A percentile compares a stretch with the other conserved stretches of the same genome.
Conservation (phyloP, 2,329 filamentous ascomycete species). For the Verticillium zaregamsianum region DNA sequence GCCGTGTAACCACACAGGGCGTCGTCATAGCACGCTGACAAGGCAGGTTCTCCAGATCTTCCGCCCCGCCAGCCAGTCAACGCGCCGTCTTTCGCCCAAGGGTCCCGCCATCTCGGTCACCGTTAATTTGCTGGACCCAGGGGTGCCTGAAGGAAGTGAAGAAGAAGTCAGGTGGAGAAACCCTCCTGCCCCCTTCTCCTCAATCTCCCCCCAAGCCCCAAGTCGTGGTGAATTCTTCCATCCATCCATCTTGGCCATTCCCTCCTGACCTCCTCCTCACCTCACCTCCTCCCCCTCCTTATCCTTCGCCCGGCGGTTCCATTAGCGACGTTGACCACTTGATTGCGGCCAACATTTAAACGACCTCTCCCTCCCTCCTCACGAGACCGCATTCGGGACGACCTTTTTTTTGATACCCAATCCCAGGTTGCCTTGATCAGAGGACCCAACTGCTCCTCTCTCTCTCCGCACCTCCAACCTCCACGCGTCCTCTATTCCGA, state of each 20-base stretch:
- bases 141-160: not conserved
- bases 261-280: not conserved
- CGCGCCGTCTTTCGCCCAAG: not conserved
- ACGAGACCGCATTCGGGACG: not conserved
- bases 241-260: not conserved
- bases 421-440: not conserved
- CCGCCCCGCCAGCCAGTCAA: not conserved
- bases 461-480: not conserved
- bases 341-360: not conserved
- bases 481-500: not conserved
- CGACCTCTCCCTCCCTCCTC: not conserved
- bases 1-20: not conserved
- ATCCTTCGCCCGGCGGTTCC: not conserved
- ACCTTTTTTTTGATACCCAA: not conserved
- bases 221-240: not conserved
- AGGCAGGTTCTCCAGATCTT: not conserved
- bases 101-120: slow-evolving; percentile 2
- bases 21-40: not conserved
- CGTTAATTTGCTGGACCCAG: not conserved
- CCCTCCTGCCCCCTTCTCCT: slow-evolving; percentile 1
- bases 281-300: not conserved
- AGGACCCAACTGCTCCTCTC: not conserved
- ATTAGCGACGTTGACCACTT: not conserved
- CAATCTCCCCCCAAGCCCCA: slow-evolving; percentile 2
- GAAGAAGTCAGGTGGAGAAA: slow-evolving; percentile 3